Percentiles rank a stretch among this genome's conserved stretches.
phyloP scores from a whole-genome alignment of 352 stramenopile species.

The Globisporangium orthogonon region DNA sequence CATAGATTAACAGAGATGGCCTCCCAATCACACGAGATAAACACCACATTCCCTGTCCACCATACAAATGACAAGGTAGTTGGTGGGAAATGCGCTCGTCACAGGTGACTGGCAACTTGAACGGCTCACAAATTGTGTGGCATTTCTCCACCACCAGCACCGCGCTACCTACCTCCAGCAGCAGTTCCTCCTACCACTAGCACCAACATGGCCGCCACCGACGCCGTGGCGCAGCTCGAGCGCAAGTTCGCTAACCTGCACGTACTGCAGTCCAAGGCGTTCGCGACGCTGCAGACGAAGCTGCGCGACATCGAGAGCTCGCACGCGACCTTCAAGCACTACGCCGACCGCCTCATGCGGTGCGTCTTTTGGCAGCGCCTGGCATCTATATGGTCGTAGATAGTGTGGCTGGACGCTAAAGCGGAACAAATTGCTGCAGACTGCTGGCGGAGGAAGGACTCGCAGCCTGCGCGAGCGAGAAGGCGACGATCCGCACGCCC shows the following conservation, averaged over 20 bases:
- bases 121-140: too few species aligned
- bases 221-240: slow-evolving; percentile 45
- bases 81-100: too few species aligned
- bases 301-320: slow-evolving; percentile 62
- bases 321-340: slow-evolving; percentile 75
- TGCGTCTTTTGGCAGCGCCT: slow-evolving; percentile 8
- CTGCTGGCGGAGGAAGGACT: slow-evolving; percentile 72
- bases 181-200: neutral
- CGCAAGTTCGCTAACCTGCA: slow-evolving; percentile 53
- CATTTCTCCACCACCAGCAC: neutral
- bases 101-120: too few species aligned
- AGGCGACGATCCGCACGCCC: slow-evolving; percentile 53
- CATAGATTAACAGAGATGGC: too few species aligned
- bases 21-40: too few species aligned
- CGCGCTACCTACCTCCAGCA: too few species aligned
- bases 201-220: slow-evolving; percentile 32
- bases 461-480: slow-evolving; percentile 50
- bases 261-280: slow-evolving; percentile 58
- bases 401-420: too few species aligned
- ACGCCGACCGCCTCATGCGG: slow-evolving; percentile 74
- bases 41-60: too few species aligned
- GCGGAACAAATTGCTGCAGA: slow-evolving; percentile 12
- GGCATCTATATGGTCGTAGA: too few species aligned
- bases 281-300: slow-evolving; percentile 64
- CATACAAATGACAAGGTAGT: too few species aligned